These are phyloP conservation scores for Nannizzia gypsea DNA, from an alignment of 2,329 filamentous ascomycete species.

Conservation along the genomic window DNA sequence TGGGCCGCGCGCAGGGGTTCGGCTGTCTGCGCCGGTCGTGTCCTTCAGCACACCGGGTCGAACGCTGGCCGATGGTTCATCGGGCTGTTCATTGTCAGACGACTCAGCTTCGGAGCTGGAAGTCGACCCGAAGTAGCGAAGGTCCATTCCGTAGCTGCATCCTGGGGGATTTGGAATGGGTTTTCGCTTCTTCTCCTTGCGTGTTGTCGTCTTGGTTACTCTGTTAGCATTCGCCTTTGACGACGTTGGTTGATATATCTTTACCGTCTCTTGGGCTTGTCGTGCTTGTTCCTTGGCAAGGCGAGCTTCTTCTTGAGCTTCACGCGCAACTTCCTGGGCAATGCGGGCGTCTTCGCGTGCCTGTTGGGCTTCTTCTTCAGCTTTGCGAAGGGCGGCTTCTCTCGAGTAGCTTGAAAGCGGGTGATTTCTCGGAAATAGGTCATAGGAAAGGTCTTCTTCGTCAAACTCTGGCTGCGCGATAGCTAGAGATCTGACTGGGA, in stretches of 20 bases:
- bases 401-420: neutral
- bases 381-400: neutral
- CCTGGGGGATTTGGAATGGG: slow-evolving; percentile 32
- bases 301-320: neutral
- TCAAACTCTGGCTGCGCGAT: neutral
- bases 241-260: neutral
- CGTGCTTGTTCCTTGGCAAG: neutral
- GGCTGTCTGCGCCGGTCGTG: neutral
- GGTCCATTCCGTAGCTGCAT: slow-evolving; percentile 31
- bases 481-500: neutral
- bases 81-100: slow-evolving; percentile 8
- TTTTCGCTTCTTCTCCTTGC: neutral
- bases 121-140: slow-evolving; percentile 28
- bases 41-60: neutral
- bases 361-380: neutral
- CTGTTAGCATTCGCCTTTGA: neutral
- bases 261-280: neutral
- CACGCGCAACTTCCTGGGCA: neutral
- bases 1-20: slow-evolving; percentile 6
- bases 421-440: slow-evolving; percentile 1
- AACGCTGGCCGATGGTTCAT: neutral
- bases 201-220: neutral
- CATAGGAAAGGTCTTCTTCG: slow-evolving; percentile 3
- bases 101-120: slow-evolving; percentile 24
- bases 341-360: neutral